These are phyloP conservation scores for Pichia sp. DNA, from an alignment of 1,139 yeast genomes.

Conservation along the genomic window DNA sequence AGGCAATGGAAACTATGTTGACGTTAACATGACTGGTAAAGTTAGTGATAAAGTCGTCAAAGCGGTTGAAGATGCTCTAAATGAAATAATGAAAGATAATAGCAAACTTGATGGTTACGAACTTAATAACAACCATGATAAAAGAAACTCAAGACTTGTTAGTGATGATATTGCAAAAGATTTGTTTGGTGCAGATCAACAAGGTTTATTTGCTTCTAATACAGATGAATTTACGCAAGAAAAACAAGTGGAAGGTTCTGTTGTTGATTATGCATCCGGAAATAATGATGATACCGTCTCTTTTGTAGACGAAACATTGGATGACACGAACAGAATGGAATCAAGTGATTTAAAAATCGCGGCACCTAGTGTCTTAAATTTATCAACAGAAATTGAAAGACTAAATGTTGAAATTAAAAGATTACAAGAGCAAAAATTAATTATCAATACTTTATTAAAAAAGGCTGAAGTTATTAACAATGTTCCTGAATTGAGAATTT, in stretches of 20 bases:
- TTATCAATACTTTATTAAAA: conserved; percentile 58
- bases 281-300: conserved; percentile 11
- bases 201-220: neutral
- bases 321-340: conserved; percentile 1
- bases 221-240: neutral
- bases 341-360: conserved; percentile 36
- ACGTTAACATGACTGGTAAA: conserved; percentile 21
- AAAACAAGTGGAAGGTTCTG: neutral
- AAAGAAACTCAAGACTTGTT: conserved; percentile 22
- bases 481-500: conserved; percentile 57
- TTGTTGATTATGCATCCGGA: conserved; percentile 7
- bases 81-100: conserved; percentile 45
- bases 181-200: conserved; percentile 34
- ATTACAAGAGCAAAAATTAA: conserved; percentile 54
- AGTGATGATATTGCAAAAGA: conserved; percentile 32
- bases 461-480: conserved; percentile 85
- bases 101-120: neutral
- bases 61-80: conserved; percentile 69
- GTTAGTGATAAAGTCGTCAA: conserved; percentile 43
- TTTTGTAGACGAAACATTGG: neutral
- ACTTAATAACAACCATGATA: conserved; percentile 12
- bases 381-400: conserved; percentile 59
- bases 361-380: conserved; percentile 63
- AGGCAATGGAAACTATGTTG: conserved; percentile 18
- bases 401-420: conserved; percentile 55